Evolutionary conservation across 2,329 filamentous ascomycete species (phyloP).

Genomic region (Botrytis cinerea): DNA sequence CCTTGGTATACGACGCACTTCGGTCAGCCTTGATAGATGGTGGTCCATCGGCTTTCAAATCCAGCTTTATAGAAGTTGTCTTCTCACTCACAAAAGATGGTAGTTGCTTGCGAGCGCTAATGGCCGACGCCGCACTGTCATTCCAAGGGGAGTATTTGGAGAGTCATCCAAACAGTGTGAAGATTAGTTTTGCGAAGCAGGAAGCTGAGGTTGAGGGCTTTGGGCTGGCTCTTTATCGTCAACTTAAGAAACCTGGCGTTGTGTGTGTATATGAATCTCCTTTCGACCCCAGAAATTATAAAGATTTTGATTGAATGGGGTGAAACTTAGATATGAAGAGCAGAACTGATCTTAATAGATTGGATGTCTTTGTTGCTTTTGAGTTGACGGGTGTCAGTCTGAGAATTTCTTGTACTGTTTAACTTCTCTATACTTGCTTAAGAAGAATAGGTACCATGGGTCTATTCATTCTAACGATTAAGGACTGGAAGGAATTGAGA

Average conservation of each 20-base stretch:
- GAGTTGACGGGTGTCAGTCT: background rate
- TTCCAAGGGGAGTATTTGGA: background rate
- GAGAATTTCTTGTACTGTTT: background rate
- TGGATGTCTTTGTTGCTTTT: background rate
- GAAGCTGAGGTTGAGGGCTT: background rate
- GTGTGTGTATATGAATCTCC: no score
- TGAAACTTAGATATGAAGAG: background rate
- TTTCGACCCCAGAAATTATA: no score
- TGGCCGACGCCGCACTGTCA: background rate
- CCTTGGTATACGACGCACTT: background rate
- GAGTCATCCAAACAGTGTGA: fast-evolving
- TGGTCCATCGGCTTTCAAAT: background rate
- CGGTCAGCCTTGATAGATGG: background rate
- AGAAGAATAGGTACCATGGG: background rate
- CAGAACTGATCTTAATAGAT: background rate
- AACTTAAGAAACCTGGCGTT: background rate
- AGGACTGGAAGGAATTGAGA: background rate
- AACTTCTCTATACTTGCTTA: background rate
- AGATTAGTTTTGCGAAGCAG: background rate
- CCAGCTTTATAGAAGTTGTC: background rate
- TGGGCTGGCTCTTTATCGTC: background rate
- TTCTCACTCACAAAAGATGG: background rate
- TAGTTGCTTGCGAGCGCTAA: background rate
- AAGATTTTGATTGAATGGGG: no score
- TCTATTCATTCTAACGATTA: background rate